phyloP scores from a whole-genome alignment of 148 eudicot species.

The Rhododendron williamsianum region DNA sequence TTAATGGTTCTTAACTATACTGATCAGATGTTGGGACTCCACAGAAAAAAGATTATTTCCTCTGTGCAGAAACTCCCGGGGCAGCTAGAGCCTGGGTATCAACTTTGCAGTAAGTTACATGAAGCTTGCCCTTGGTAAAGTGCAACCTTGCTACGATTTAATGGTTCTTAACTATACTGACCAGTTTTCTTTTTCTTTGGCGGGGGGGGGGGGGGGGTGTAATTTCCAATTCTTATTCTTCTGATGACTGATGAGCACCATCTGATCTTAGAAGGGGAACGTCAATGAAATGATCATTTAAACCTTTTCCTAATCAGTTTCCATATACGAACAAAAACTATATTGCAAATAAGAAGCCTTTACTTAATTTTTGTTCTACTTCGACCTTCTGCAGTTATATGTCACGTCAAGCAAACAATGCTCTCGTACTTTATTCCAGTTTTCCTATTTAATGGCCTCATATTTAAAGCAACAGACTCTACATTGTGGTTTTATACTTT shows the following conservation, averaged over 20 bases:
- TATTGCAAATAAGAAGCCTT: neutral
- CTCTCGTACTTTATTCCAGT: neutral
- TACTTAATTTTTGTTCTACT: neutral
- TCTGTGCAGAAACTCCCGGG: constrained; percentile 98
- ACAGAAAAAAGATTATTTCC: constrained; percentile 91
- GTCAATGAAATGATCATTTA: neutral
- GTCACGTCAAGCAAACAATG: neutral
- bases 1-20: constrained; percentile 39
- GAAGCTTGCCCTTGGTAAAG: constrained; percentile 12
- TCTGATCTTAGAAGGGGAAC: neutral
- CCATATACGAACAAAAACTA: neutral
- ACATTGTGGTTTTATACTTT: neutral
- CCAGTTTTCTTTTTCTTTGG: too few relatives aligned
- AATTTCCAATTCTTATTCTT: neutral
- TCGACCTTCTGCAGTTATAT: neutral
- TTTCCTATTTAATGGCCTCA: neutral
- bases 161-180: too few relatives aligned
- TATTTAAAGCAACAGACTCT: neutral
- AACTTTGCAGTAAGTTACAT: constrained; percentile 77
- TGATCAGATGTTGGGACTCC: constrained; percentile 91
- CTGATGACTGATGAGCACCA: neutral
- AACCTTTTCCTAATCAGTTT: neutral
- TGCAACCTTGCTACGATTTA: neutral
- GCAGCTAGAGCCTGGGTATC: constrained; percentile 98
- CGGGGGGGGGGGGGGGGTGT: too few relatives aligned